Evolutionary conservation across 352 stramenopile genomes (phyloP).

Genomic region (Phytophthora ramorum): DNA sequence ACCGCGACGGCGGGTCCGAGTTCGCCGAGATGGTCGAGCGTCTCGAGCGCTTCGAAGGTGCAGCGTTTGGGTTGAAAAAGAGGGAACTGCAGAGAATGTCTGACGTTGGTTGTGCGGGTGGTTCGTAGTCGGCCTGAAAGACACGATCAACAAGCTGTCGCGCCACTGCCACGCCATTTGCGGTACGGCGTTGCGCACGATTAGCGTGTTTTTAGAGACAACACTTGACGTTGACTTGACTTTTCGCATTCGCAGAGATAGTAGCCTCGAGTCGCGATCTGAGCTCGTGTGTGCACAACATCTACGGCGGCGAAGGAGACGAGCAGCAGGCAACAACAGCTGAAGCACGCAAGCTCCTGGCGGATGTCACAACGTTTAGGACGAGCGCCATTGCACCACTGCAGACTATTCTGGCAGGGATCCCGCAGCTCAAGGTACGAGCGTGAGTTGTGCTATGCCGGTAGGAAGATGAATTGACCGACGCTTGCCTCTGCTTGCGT

Average conservation of each 20-base stretch:
- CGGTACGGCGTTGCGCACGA: conserved; percentile 39
- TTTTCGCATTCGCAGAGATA: conserved; percentile 29
- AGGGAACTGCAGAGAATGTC: not conserved
- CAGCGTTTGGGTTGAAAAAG: not conserved
- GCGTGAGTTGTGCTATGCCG: not conserved
- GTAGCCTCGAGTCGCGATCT: conserved; percentile 37
- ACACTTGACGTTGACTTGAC: conserved; percentile 2
- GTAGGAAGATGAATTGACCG: conserved; percentile 9
- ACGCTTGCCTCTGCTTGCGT: conserved; percentile 3
- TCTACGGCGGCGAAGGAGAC: conserved; percentile 30
- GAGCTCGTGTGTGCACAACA: conserved; percentile 19
- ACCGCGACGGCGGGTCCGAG: conserved; percentile 5
- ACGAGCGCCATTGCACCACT: conserved; percentile 63
- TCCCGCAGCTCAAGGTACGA: conserved; percentile 66
- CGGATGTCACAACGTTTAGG: conserved; percentile 56
- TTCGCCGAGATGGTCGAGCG: conserved; percentile 39
- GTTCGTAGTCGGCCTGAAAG: conserved; percentile 42
- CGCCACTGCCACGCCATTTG: conserved; percentile 65
- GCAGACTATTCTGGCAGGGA: conserved; percentile 58
- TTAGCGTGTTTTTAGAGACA: not conserved
- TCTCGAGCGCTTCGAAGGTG: conserved; percentile 56
- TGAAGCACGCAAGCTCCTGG: conserved; percentile 33
- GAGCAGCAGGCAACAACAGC: conserved; percentile 19
- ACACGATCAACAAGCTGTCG: conserved; percentile 51
- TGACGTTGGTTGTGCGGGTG: conserved; percentile 6